Base-by-base conservation (phyloP, 371 early-diverging fungal species). In the Mucor mucedo region DNA sequence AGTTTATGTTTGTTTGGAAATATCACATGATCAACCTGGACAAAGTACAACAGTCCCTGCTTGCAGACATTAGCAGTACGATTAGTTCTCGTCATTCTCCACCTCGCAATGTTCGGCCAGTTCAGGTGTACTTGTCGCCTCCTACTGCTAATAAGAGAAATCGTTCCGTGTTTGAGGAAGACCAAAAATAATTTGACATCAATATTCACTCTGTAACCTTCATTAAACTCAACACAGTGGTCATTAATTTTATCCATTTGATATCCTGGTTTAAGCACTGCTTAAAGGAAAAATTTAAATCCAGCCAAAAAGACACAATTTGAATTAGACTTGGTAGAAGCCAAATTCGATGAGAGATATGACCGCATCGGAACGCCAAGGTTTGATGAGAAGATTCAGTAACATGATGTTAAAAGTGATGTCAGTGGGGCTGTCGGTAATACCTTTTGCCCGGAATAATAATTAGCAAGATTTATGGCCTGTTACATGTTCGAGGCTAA, bases 51-150 rank as follows among this genome's bases (percentile, higher is more conserved):
- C 4, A 57, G 14, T 57, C 32, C 47, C 58, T 7, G 28, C 58
- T 47, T 58, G 58, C 32, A 21, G 59, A 58, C n/a, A 58, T 58
- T 38, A 38, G 60, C 52, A 60, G 52, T 52, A 60, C 61, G n/a
- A 60, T 45, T 32, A 60, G 44, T 44, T 53, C 61, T 9, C 32
- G 27, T 60, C 61, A 21, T 28, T 62, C 55, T 11, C 62, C 62
- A 54, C 21, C 54, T 49, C 56, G 32, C 40, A 53, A 50, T 63
- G 50, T 40, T 33, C 42, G 33, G 16, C 50, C 63, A 56, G 55
- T 42, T 39, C 42, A 63, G 16, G 45, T 56, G 39, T 63, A 54
- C 33, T 45, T 63, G 39, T 63, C 57, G 27, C 63, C 56, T 39
- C 38, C 56, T 27, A 63, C 55, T 49, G 39, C 50, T 39, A 56